A percentile compares a stretch with the other conserved stretches of the same genome.
These are phyloP conservation scores for Phytophthora syringae DNA, from an alignment of 352 stramenopile genomes.

Conservation along the genomic window DNA sequence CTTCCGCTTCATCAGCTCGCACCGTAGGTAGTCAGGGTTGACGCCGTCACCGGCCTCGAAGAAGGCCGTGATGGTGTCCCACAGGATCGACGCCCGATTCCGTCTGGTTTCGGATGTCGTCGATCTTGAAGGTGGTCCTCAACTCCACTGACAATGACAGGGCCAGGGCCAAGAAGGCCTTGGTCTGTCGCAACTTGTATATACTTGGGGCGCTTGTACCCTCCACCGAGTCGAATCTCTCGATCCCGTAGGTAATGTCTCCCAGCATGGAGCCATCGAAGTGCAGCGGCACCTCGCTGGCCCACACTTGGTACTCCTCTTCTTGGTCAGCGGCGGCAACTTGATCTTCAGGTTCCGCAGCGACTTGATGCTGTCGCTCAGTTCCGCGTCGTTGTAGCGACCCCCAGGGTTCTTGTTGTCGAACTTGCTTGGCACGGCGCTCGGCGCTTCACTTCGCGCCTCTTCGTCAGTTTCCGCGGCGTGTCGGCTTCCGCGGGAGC, in stretches of 20 bases:
- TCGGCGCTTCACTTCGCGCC: neutral
- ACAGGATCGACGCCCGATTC: neutral
- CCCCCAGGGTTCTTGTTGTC: conserved; percentile 1
- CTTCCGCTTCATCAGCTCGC: neutral
- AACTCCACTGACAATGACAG: neutral
- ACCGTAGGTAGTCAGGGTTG: neutral
- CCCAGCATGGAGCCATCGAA: neutral
- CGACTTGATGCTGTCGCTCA: neutral
- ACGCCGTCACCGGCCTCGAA: neutral
- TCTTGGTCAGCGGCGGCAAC: neutral
- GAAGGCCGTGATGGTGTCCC: neutral
- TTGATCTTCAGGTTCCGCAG: neutral
- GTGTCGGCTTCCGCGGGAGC: too few species aligned
- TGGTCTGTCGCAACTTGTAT: neutral
- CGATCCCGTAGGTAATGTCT: neutral
- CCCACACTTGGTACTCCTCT: neutral
- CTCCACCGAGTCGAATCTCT: neutral
- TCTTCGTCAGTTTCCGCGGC: too few species aligned
- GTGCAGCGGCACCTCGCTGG: neutral
- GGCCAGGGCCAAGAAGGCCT: neutral
- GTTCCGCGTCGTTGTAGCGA: too few species aligned
- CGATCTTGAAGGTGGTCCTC: neutral
- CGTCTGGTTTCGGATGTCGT: neutral
- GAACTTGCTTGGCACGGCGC: too few species aligned
- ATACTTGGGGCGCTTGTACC: neutral